phyloP scores from a whole-genome alignment of 2,329 filamentous ascomycete species.

The Fusarium nygamai region DNA sequence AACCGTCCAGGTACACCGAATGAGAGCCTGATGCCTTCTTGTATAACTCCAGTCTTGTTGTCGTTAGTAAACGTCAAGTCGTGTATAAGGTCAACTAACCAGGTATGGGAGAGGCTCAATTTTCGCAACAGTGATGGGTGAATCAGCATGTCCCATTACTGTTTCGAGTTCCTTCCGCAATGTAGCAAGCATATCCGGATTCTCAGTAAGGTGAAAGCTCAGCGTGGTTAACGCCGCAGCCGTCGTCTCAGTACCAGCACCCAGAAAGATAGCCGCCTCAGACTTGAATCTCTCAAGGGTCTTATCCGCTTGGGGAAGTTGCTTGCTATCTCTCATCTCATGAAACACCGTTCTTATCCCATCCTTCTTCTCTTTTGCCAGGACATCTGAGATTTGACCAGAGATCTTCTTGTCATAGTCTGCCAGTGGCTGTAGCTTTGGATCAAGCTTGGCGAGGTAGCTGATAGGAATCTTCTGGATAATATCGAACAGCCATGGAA shows the following conservation, averaged over 20 bases:
- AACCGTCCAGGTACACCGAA: background rate
- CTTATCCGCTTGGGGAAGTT: background rate
- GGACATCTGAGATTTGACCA: background rate
- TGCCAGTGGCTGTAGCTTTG: background rate
- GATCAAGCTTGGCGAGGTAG: background rate
- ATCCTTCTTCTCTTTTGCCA: background rate
- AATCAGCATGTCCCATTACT: background rate
- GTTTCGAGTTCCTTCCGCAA: background rate
- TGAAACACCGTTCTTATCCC: background rate
- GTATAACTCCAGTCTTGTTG: background rate
- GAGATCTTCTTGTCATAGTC: background rate
- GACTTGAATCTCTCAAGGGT: constrained; percentile 1
- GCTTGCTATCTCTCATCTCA: constrained; percentile 6
- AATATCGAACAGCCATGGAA: background rate
- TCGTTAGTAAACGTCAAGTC: background rate
- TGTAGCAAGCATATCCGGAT: background rate
- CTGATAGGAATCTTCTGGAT: background rate
- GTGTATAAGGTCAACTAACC: background rate
- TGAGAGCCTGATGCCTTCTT: background rate
- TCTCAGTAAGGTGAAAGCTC: background rate
- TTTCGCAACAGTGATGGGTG: background rate
- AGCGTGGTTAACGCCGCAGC: background rate
- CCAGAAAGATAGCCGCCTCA: background rate
- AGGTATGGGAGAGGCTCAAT: background rate
- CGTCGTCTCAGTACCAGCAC: background rate